A percentile compares a stretch with the other conserved stretches of the same genome.
These are phyloP conservation scores for Phialophora macrospora DNA, from an alignment of 2,329 filamentous ascomycete genomes.

Conservation along the genomic window DNA sequence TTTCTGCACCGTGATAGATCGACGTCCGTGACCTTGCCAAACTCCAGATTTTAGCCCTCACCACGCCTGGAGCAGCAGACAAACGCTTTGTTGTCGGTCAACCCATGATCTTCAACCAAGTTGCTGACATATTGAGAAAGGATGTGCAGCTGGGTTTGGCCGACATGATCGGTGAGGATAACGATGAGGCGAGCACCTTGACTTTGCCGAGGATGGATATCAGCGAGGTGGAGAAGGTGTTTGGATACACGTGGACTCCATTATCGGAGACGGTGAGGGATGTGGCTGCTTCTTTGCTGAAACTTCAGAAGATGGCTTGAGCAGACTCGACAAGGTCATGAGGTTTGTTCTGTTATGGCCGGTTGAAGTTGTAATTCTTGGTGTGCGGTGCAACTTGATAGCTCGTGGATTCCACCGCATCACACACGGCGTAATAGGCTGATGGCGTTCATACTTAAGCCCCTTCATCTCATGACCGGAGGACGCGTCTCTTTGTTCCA, in stretches of 20 bases:
- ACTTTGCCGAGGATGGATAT: conserved; percentile 27
- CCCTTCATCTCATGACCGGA: conserved; percentile 81
- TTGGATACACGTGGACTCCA: conserved; percentile 22
- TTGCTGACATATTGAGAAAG: conserved; percentile 24
- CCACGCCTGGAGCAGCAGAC: conserved; percentile 50
- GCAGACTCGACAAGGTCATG: background rate
- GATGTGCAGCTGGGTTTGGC: conserved; percentile 9
- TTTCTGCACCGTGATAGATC: conserved; percentile 60
- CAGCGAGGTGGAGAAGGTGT: conserved; percentile 25
- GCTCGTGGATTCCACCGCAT: background rate
- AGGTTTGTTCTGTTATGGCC: background rate
- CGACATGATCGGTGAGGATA: conserved; percentile 23
- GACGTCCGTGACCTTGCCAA: conserved; percentile 56
- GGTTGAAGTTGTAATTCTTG: background rate
- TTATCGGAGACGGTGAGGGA: conserved; percentile 19
- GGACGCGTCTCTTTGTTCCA: conserved; percentile 96
- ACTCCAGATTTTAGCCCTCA: conserved; percentile 54
- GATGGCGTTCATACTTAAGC: background rate
- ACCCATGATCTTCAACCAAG: conserved; percentile 28
- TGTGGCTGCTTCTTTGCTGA: conserved; percentile 17
- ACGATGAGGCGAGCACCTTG: conserved; percentile 20
- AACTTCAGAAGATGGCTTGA: conserved; percentile 23
- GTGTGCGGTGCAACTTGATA: background rate
- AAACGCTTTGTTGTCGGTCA: conserved; percentile 51
- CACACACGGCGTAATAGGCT: background rate